A percentile compares a stretch with the other conserved stretches of the same genome.
Conservation (phyloP, 1,284 basidiomycete species). For the Uromyces viciae-fabae region DNA sequence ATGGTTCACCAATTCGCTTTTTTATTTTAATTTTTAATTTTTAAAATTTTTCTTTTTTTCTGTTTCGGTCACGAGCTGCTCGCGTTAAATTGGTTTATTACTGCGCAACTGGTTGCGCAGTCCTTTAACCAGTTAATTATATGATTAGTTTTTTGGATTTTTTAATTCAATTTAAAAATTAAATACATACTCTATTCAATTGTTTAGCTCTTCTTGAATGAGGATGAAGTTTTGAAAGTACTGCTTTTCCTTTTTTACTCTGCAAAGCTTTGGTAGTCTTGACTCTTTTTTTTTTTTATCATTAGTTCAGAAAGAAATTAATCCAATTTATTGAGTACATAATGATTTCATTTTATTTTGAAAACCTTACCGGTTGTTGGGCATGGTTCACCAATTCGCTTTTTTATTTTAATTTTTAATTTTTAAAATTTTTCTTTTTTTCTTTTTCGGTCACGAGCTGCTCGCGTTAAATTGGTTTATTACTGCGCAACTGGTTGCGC, state of each 20-base stretch:
- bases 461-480: not conserved
- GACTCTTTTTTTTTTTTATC: constrained; percentile 21
- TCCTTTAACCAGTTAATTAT: no score
- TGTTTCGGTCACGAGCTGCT: not conserved
- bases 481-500: no score
- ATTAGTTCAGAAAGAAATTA: constrained; percentile 5
- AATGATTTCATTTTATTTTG: not conserved
- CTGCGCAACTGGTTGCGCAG: no score
- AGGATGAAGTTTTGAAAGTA: constrained; percentile 32
- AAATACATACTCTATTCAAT: constrained; percentile 32
- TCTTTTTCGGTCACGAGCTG: not conserved
- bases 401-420: not conserved
- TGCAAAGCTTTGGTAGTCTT: constrained; percentile 37
- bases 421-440: not conserved
- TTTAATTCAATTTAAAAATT: no score
- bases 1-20: not conserved
- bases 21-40: not conserved
- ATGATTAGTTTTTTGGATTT: no score
- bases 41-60: not conserved
- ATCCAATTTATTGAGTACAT: not conserved
- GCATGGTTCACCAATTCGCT: not conserved
- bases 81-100: not conserved
- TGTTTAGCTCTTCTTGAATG: constrained; percentile 39
- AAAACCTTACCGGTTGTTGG: not conserved
- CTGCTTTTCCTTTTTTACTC: constrained; percentile 32